Evolutionary conservation across 1,139 yeast genomes (phyloP), one percentile per base, ranked within the genome.

Genomic region (Blastobotrys malaysiensis): DNA sequence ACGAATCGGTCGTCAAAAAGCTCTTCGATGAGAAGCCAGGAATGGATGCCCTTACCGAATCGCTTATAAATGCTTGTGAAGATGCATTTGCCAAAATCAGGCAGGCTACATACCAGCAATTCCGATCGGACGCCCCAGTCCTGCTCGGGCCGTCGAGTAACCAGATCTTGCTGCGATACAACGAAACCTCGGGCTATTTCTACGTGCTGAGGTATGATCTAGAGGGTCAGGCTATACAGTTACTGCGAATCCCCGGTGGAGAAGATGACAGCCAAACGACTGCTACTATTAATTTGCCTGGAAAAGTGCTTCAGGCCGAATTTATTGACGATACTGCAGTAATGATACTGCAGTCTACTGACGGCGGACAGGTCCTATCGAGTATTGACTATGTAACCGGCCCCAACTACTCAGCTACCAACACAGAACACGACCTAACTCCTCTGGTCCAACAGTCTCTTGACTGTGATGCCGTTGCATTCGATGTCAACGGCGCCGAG

Each of bases 401-500:
- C 2, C 31, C 22, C 48, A 9, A 24, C 27, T 61, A 43, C 16
- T 11, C 39, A 3, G 39, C 14, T 31, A 7, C 39, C 16, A 7
- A 5, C 4, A 5, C 11, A 16, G 39, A 2, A 11, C 39, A 31
- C 7, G 39, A 31, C 2, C 3, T 31, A 31, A 7, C 3, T 5
- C 39, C 39, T 7, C 39, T 31, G 16, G 16, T n/a, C 6, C 5
- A n/a, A 31, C 39, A 31, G 39, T 13, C 16, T 31, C 22, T 36
- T n/a, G 36, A 50, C 22, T 19, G 46, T 5, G 24, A 44, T 44
- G 46, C 64, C 11, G 44, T 46, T 31, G 50, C 51, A 3, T 45
- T 63, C 22, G 54, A 64, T 1, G 52, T 64, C 31, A 64, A 62
- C 39, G 64, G 65, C 13, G 26, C 22, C 1, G 50, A 45, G 14